Evolutionary conservation across 148 eudicot genomes (phyloP).

Genomic region (Arctostaphylos glauca): DNA sequence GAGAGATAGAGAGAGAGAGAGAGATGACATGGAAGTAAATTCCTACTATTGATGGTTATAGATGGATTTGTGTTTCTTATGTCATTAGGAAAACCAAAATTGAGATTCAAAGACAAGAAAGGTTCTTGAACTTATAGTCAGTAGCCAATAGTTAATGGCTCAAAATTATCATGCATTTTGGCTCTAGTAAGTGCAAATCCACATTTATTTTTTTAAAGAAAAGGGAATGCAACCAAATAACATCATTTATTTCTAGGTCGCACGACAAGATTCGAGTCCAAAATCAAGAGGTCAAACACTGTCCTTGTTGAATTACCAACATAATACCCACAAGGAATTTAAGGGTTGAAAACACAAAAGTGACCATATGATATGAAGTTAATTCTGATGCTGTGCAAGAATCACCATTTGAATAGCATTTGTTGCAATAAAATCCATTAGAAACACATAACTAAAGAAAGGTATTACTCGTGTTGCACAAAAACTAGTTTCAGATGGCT

Average conservation of each 20-base stretch:
- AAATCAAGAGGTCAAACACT: neutral
- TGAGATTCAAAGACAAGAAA: neutral
- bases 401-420: neutral
- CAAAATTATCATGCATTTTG: neutral
- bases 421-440: neutral
- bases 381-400: neutral
- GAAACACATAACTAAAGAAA: neutral
- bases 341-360: neutral
- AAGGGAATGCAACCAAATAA: neutral
- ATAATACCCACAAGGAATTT: neutral
- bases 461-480: neutral
- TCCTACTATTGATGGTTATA: neutral
- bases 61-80: neutral
- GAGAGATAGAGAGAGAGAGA: conserved; percentile 10
- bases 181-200: neutral
- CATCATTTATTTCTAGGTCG: neutral
- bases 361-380: neutral
- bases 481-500: neutral
- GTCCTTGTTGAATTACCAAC: neutral
- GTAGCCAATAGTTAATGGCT: neutral
- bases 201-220: neutral
- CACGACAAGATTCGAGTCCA: neutral
- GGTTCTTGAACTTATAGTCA: neutral
- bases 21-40: neutral
- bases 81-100: neutral